Evolutionary conservation across 257 asterid genomes (phyloP).

Genomic region (Avicennia marina): DNA sequence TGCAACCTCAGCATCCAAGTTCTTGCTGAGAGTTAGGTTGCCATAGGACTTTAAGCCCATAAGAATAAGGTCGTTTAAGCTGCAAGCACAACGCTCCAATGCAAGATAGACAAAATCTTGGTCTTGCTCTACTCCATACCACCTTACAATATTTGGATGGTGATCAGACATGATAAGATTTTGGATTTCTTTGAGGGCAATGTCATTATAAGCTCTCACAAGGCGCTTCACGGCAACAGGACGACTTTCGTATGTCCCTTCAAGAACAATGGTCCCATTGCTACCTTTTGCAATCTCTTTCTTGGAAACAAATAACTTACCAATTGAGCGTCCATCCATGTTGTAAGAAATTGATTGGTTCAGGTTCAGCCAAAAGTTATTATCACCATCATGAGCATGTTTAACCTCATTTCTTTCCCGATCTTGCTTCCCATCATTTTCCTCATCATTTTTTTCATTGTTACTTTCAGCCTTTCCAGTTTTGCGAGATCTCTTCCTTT

Average conservation of each 20-base stretch:
- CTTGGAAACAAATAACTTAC: slow-evolving; percentile 67
- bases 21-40: slow-evolving; percentile 23
- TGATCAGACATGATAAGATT: slow-evolving; percentile 85
- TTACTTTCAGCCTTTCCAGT: slow-evolving; percentile 46
- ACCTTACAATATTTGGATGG: slow-evolving; percentile 85
- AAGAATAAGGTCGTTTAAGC: slow-evolving; percentile 71
- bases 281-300: slow-evolving; percentile 92
- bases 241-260: slow-evolving; percentile 84
- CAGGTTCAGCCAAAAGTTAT: slow-evolving; percentile 45
- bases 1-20: slow-evolving; percentile 32
- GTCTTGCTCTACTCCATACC: slow-evolving; percentile 90
- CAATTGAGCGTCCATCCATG: slow-evolving; percentile 61
- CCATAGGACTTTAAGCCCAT: slow-evolving; percentile 43
- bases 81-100: slow-evolving; percentile 85
- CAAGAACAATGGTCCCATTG: slow-evolving; percentile 86
- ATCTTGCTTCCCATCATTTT: no score
- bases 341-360: slow-evolving; percentile 32
- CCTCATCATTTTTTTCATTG: no score
- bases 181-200: slow-evolving; percentile 82
- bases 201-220: slow-evolving; percentile 74
- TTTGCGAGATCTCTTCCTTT: slow-evolving; percentile 63
- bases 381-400: slow-evolving; percentile 24
- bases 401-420: slow-evolving; percentile 39
- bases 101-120: slow-evolving; percentile 91
- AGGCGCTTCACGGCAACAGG: slow-evolving; percentile 95